These are phyloP conservation scores for Nepenthes mirabilis DNA, from an alignment of 148 eudicot genomes.

Conservation along the genomic window DNA sequence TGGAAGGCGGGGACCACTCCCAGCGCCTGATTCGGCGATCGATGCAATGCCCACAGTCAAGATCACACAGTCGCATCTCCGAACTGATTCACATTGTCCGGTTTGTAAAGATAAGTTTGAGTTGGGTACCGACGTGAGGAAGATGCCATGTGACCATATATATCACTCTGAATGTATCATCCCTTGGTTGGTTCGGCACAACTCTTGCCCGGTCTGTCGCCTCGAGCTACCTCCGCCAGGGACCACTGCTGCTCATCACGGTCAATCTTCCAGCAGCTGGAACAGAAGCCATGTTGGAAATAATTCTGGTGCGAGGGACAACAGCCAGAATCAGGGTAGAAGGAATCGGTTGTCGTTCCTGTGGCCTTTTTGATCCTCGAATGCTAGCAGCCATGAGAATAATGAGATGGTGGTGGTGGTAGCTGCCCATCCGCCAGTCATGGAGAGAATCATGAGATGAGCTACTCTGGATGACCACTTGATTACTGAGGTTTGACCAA, in stretches of 20 bases:
- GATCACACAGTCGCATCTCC: constrained; percentile 60
- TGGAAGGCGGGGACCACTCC: constrained; percentile 79
- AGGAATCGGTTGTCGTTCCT: constrained; percentile 61
- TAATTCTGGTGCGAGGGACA: constrained; percentile 18
- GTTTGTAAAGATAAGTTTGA: constrained; percentile 85
- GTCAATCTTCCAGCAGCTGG: constrained; percentile 15
- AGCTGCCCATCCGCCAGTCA: constrained; percentile 24
- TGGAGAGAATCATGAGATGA: constrained; percentile 36
- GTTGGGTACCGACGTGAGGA: constrained; percentile 65
- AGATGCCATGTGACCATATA: constrained; percentile 81
- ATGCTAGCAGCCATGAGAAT: constrained; percentile 16
- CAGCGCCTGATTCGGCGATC: constrained; percentile 75
- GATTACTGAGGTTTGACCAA: constrained; percentile 23
- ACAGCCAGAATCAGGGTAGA: constrained; percentile 30
- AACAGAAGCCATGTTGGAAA: constrained; percentile 5
- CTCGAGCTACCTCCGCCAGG: constrained; percentile 53
- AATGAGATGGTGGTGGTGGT: constrained; percentile 13
- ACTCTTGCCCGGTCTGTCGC: constrained; percentile 94
- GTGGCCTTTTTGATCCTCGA: constrained; percentile 73
- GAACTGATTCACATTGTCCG: constrained; percentile 71
- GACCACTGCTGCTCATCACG: constrained; percentile 22
- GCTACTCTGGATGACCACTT: constrained; percentile 50
- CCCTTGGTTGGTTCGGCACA: constrained; percentile 94
- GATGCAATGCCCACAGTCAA: constrained; percentile 79
- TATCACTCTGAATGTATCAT: constrained; percentile 83